Evolutionary conservation across 768 basidiomycete species (phyloP).

Genomic region (Suillus decipiens): DNA sequence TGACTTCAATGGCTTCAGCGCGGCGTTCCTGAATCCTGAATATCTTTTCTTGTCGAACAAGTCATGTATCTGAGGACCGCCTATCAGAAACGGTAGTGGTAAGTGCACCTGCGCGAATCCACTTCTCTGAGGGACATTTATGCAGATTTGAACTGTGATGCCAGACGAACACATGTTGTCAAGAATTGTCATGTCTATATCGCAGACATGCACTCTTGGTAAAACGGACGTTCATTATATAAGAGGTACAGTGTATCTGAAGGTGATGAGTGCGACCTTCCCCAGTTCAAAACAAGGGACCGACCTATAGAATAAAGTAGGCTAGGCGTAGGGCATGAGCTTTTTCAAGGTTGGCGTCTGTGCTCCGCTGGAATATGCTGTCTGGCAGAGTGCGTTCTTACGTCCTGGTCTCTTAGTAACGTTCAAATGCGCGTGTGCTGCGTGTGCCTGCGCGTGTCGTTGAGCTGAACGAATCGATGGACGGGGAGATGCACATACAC

Average conservation of each 20-base stretch:
- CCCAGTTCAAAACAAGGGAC: conserved; percentile 10
- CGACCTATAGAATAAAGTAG: conserved; percentile 17
- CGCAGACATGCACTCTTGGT: not conserved
- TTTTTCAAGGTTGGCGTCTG: conserved; percentile 73
- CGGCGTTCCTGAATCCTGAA: not conserved
- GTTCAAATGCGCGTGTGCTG: conserved; percentile 75
- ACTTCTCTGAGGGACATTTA: not conserved
- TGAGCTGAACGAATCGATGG: not conserved
- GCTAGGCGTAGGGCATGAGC: conserved; percentile 67
- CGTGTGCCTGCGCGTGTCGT: conserved; percentile 52
- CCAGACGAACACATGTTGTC: not conserved
- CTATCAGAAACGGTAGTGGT: not conserved
- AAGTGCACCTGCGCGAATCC: not conserved
- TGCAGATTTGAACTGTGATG: not conserved
- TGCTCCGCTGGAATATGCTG: conserved; percentile 62
- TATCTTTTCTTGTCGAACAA: not conserved
- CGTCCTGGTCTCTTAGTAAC: conserved; percentile 62
- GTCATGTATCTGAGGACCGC: not conserved
- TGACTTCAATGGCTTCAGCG: not conserved
- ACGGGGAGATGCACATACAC: conserved; percentile 45
- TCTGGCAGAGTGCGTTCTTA: conserved; percentile 66
- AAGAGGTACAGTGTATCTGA: not conserved
- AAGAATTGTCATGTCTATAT: not conserved
- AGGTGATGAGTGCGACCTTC: not conserved
- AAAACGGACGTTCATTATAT: not conserved